Conservation (phyloP, 805 yeast species). For the Yamadazyma olivae region DNA sequence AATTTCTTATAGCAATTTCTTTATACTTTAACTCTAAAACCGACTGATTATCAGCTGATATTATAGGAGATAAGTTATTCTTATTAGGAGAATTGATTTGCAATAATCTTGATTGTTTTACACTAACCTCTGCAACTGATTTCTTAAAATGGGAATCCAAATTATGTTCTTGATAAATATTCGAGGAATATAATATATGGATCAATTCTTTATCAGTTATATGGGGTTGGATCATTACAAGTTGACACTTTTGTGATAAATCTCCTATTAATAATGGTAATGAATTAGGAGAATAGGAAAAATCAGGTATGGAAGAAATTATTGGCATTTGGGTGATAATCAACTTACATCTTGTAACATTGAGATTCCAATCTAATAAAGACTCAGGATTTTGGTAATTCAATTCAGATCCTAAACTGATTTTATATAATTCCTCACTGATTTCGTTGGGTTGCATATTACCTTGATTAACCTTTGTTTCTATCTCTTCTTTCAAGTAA, state of each 20-base stretch:
- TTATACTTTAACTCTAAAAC: constrained; percentile 35
- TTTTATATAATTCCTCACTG: constrained; percentile 26
- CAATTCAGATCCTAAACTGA: constrained; percentile 39
- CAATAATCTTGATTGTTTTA: constrained; percentile 42
- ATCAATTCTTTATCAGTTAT: constrained; percentile 43
- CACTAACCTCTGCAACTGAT: constrained; percentile 49
- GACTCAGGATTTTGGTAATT: constrained; percentile 40
- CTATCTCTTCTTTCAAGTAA: constrained; percentile 17
- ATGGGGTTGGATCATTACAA: constrained; percentile 37
- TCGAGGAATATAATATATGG: constrained; percentile 37
- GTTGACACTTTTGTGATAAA: constrained; percentile 37
- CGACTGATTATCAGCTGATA: constrained; percentile 22
- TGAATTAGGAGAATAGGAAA: constrained; percentile 27
- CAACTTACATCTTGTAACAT: constrained; percentile 47
- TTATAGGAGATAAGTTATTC: constrained; percentile 23
- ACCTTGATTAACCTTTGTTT: constrained; percentile 7
- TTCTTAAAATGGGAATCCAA: constrained; percentile 42
- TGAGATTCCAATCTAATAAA: constrained; percentile 51
- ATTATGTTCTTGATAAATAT: constrained; percentile 48
- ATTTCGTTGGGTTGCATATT: constrained; percentile 18
- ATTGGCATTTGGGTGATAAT: constrained; percentile 38
- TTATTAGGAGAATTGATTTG: constrained; percentile 31
- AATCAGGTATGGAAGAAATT: constrained; percentile 35
- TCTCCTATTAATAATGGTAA: constrained; percentile 42
- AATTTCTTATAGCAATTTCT: constrained; percentile 47